Percentiles rank a stretch among this genome's conserved stretches.
Conservation (phyloP, 2,329 filamentous ascomycete species). For the Aspergillus jensenii region DNA sequence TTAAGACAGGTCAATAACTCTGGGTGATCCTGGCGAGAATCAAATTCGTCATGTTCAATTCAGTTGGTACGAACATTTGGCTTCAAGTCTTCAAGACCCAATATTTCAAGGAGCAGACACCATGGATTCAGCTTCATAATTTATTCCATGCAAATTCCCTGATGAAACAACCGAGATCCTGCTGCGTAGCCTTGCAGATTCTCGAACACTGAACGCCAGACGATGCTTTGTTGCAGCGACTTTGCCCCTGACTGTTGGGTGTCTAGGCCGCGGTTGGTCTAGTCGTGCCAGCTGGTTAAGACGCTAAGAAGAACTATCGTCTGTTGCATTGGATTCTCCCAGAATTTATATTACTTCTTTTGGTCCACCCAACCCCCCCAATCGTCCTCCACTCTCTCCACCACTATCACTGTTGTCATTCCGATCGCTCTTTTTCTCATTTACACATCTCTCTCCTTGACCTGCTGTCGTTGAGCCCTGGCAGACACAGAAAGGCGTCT, state of each 20-base stretch:
- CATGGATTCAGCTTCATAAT: neutral
- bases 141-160: neutral
- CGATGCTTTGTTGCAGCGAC: neutral
- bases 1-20: conserved; percentile 2
- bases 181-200: conserved; percentile 10
- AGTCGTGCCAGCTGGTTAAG: conserved; percentile 9
- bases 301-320: conserved; percentile 8
- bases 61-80: neutral
- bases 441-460: neutral
- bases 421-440: neutral
- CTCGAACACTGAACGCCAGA: conserved; percentile 13
- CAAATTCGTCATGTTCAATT: neutral
- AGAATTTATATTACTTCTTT: neutral
- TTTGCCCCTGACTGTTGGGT: conserved; percentile 8
- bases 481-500: neutral
- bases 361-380: neutral
- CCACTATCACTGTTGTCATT: neutral
- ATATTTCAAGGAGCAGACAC: neutral
- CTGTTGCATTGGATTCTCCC: conserved; percentile 1
- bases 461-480: neutral
- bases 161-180: neutral
- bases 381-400: neutral
- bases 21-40: neutral
- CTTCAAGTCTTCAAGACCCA: neutral
- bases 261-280: conserved; percentile 6